These are phyloP conservation scores for Sugiyamaella boreocaroliniensis DNA, from an alignment of 805 yeast species.

Conservation along the genomic window DNA sequence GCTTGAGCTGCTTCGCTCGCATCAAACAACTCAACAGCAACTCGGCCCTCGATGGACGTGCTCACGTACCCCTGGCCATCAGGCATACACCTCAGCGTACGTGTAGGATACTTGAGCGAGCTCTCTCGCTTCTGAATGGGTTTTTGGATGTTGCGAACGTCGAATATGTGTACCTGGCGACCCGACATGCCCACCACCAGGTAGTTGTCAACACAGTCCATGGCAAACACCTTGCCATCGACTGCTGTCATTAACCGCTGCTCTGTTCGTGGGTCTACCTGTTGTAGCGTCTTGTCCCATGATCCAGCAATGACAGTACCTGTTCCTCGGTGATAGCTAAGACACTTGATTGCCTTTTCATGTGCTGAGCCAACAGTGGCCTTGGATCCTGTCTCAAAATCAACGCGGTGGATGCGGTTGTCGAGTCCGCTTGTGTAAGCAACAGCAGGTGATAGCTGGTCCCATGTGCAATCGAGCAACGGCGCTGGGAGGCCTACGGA, in stretches of 20 bases:
- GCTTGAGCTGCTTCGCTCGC: conserved; percentile 37
- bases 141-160: conserved; percentile 38
- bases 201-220: conserved; percentile 46
- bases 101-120: conserved; percentile 61
- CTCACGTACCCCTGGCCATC: conserved; percentile 52
- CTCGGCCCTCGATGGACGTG: conserved; percentile 76
- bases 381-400: conserved; percentile 39
- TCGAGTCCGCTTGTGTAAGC: conserved; percentile 47
- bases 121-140: conserved; percentile 52
- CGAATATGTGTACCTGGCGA: conserved; percentile 52
- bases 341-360: conserved; percentile 36
- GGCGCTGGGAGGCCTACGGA: conserved; percentile 29
- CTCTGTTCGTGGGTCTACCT: conserved; percentile 39
- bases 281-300: conserved; percentile 51
- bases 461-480: conserved; percentile 27
- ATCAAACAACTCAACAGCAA: conserved; percentile 63
- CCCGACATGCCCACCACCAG: conserved; percentile 50
- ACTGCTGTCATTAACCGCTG: conserved; percentile 21
- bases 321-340: conserved; percentile 25
- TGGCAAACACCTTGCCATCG: conserved; percentile 50
- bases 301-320: conserved; percentile 47
- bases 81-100: conserved; percentile 50
- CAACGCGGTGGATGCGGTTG: conserved; percentile 48
- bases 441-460: conserved; percentile 16
- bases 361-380: conserved; percentile 31